These are phyloP conservation scores for Bothriochloa decipiens DNA, from an alignment of 176 grass and related monocot genomes.

Conservation along the genomic window DNA sequence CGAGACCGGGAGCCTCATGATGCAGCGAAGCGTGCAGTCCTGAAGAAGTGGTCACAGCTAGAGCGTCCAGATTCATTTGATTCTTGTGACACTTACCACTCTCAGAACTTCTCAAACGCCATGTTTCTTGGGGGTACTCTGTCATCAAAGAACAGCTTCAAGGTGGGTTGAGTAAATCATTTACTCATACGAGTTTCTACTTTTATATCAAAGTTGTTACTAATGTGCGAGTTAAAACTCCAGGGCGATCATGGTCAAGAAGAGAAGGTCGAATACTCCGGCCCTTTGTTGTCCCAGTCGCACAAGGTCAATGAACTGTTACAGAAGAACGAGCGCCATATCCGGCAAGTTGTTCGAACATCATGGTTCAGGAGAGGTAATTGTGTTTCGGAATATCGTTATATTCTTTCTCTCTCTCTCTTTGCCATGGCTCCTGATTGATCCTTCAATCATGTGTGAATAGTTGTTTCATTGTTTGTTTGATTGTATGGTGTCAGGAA, in stretches of 20 bases:
- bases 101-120: conserved; percentile 62
- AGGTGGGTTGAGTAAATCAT: conserved; percentile 58
- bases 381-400: conserved; percentile 16
- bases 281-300: conserved; percentile 73
- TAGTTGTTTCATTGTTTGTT: not conserved
- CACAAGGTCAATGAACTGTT: conserved; percentile 92
- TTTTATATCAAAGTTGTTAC: conserved; percentile 17
- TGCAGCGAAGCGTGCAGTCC: conserved; percentile 52
- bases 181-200: conserved; percentile 17
- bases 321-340: conserved; percentile 81
- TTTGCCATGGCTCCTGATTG: not conserved
- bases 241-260: conserved; percentile 55
- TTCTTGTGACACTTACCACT: conserved; percentile 55
- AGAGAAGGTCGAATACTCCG: conserved; percentile 88
- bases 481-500: conserved; percentile 49
- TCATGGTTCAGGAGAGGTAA: conserved; percentile 91
- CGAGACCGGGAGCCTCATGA: conserved; percentile 50
- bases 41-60: conserved; percentile 86
- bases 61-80: conserved; percentile 86
- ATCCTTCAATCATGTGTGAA: not conserved
- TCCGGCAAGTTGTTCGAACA: conserved; percentile 77
- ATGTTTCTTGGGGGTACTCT: conserved; percentile 50
- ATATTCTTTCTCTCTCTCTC: not conserved
- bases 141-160: conserved; percentile 57
- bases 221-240: conserved; percentile 29